Percentiles rank a stretch among this genome's conserved stretches.
Evolutionary conservation across 805 yeast genomes (phyloP).

Genomic region (Sugiyamaella boreocaroliniensis): DNA sequence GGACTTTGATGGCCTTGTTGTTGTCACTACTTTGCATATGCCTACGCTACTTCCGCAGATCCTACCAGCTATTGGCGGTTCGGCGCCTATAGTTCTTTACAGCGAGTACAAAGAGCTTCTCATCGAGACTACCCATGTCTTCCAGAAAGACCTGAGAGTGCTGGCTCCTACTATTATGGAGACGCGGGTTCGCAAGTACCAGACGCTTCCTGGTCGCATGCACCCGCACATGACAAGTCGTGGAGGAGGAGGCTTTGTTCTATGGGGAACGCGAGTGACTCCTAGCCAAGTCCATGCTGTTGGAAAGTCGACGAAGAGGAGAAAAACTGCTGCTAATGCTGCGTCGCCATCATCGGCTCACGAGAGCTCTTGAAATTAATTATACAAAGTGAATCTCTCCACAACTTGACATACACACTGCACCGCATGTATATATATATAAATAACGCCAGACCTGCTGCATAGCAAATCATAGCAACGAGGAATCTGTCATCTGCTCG

Average conservation of each 20-base stretch:
- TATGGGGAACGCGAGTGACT: conserved; percentile 71
- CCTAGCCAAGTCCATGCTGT: conserved; percentile 73
- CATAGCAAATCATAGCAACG: neutral
- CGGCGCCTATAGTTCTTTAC: conserved; percentile 80
- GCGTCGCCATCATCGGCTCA: neutral
- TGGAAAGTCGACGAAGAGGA: conserved; percentile 37
- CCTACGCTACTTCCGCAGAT: conserved; percentile 57
- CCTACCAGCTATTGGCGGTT: conserved; percentile 66
- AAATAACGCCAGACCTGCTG: too few species aligned
- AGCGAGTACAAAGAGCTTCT: conserved; percentile 74
- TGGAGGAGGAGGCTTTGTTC: conserved; percentile 85
- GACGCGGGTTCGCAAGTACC: conserved; percentile 77
- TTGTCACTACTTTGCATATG: conserved; percentile 66
- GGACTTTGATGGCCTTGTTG: conserved; percentile 67
- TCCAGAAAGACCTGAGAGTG: conserved; percentile 59
- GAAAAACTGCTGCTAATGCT: conserved; percentile 16
- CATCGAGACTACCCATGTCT: conserved; percentile 63
- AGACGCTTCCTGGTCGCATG: conserved; percentile 86
- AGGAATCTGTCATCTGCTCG: neutral
- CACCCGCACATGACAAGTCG: conserved; percentile 94
- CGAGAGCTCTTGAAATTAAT: neutral
- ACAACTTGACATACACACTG: too few species aligned
- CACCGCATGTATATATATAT: neutral
- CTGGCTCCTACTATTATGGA: conserved; percentile 80
- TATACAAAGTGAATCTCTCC: too few species aligned